Base-by-base conservation (phyloP, 306 rosid genomes). In the Dalbergia oliveri region DNA sequence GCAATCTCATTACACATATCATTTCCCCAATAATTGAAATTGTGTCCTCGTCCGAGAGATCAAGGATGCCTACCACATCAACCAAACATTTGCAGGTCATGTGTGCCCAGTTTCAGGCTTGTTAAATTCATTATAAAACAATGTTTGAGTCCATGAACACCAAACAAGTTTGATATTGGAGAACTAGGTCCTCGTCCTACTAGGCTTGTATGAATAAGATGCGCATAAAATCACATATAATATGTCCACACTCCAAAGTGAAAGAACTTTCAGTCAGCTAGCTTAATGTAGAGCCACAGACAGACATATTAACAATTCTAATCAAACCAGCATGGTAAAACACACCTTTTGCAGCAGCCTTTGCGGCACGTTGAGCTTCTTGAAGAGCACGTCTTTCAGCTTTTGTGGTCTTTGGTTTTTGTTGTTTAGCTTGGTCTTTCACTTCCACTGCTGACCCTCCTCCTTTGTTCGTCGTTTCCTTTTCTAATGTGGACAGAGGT, bases 301-400 rank as follows among this genome's bases (percentile, higher is more conserved):
- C 26, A 58, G 73, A 62, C 68, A 58, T 8, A 37, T 9, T 67
- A 81, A 31, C n/a, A 71, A 16, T 51, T 59, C 41, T 41, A 80
- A 61, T 16, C 47, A 72, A 79, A 76, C 56, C 54, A 39, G 35
- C 63, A 72, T 5, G 14, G 31, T 67, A 33, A 53, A 58, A 72
- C 73, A 41, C 51, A 88, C 92, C 88, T 88, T 86, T 88, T 56
- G 88, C 81, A 71, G 86, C 91, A 78, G 86, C 88, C 77, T 88
- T 88, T 72, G 92, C 89, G 35, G 92, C 92, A 58, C 92, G 79
- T 73, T 88, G 89, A 58, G 92, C 88, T 81, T 88, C 92, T 82
- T 88, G 92, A 79, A 88, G 82, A 45, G 89, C 92, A 21, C 90
- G 89, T 45, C 92, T 86, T 79, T 88, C 89, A 79, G 92, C 89